A percentile compares a stretch with the other conserved stretches of the same genome.
Evolutionary conservation across 805 yeast genomes (phyloP).

Genomic region (Torulaspora franciscae): DNA sequence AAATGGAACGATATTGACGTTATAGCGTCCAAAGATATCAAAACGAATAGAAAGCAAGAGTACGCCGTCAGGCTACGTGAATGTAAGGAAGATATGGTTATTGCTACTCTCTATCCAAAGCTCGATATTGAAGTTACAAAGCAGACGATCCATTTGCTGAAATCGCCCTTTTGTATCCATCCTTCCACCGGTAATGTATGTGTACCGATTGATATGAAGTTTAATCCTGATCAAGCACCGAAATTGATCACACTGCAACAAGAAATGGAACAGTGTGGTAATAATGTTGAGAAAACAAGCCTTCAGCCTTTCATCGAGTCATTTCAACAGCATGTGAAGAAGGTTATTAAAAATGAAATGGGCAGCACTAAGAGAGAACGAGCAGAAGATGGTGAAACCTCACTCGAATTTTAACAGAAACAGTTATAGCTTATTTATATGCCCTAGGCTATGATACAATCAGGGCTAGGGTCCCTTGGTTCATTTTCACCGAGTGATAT

Average conservation of each 20-base stretch:
- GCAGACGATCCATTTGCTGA: conserved; percentile 83
- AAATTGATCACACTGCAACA: conserved; percentile 57
- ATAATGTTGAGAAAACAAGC: conserved; percentile 51
- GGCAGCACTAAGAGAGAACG: conserved; percentile 40
- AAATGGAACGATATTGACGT: conserved; percentile 78
- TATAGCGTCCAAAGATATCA: conserved; percentile 40
- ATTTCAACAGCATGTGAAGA: conserved; percentile 59
- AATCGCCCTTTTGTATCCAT: conserved; percentile 95
- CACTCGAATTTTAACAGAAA: conserved; percentile 5
- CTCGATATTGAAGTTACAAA: conserved; percentile 90
- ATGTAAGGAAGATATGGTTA: conserved; percentile 77
- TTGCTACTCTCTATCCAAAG: conserved; percentile 82
- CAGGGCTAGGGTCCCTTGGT: conserved; percentile 9
- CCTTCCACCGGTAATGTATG: conserved; percentile 95
- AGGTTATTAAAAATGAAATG: conserved; percentile 51
- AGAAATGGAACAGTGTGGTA: conserved; percentile 54
- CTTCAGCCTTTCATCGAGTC: conserved; percentile 65
- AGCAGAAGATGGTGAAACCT: conserved; percentile 15
- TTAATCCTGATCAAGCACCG: conserved; percentile 79
- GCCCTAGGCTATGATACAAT: conserved; percentile 13
- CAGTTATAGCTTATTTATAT: neutral
- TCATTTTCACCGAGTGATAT: conserved; percentile 14
- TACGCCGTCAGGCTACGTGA: conserved; percentile 45
- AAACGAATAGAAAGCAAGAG: conserved; percentile 32
- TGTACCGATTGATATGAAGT: conserved; percentile 61